phyloP scores from a whole-genome alignment of 148 eudicot genomes.

The Rhododendron ferrugineum region DNA sequence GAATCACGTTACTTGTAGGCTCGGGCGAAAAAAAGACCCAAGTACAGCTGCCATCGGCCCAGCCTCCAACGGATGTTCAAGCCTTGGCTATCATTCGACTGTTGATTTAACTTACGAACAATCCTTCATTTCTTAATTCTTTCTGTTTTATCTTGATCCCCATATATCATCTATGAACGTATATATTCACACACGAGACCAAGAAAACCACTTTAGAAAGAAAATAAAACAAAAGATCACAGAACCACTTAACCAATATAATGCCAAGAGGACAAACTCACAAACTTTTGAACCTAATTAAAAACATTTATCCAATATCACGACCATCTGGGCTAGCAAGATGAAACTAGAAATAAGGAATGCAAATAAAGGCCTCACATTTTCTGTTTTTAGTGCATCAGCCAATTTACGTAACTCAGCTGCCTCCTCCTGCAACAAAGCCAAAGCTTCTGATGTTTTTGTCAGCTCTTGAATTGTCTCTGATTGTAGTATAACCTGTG shows the following conservation, averaged over 20 bases:
- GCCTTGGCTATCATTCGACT: not conserved
- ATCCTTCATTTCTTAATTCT: not conserved
- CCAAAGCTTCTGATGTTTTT: slow-evolving; percentile 75
- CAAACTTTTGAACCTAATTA: not conserved
- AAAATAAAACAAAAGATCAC: not conserved
- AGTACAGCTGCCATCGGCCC: not conserved
- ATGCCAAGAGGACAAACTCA: not conserved
- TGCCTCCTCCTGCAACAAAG: slow-evolving; percentile 57
- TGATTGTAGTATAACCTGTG: slow-evolving; percentile 76
- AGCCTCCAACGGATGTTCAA: not conserved
- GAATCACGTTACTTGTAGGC: not conserved
- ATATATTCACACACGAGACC: not conserved
- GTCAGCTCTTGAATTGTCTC: slow-evolving; percentile 95
- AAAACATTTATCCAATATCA: not conserved
- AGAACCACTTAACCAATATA: not conserved
- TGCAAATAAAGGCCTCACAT: slow-evolving; percentile 27
- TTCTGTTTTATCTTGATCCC: not conserved
- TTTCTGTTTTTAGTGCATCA: slow-evolving; percentile 60
- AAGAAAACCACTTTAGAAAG: not conserved
- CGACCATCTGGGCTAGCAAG: not conserved
- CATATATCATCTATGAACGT: not conserved
- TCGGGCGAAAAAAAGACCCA: not conserved
- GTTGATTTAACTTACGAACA: not conserved
- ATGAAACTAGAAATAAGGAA: not conserved
- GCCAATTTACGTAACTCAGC: slow-evolving; percentile 53